Conservation (phyloP, 306 rosid species). For the Rubus idaeus region DNA sequence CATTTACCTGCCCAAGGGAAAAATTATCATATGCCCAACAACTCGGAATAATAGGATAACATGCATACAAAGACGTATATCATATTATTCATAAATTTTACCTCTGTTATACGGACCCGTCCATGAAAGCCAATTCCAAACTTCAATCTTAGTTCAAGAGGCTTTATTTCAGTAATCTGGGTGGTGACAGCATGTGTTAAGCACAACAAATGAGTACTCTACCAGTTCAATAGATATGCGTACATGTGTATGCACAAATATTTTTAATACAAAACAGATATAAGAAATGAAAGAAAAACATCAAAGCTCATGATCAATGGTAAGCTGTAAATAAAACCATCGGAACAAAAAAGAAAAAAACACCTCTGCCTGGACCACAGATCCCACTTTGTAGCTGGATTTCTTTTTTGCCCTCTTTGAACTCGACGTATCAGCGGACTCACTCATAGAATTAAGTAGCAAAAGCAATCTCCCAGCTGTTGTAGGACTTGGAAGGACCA, state of each 20-base stretch:
- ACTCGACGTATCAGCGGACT: conserved; percentile 50
- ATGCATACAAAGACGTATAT: background rate
- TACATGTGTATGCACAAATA: background rate
- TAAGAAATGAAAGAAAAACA: conserved; percentile 4
- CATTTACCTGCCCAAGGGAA: conserved; percentile 51
- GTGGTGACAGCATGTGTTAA: conserved; percentile 18
- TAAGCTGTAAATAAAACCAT: background rate
- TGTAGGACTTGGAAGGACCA: conserved; percentile 75
- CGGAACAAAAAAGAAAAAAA: background rate
- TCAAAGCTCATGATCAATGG: background rate
- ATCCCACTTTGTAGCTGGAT: conserved; percentile 69
- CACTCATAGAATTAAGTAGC: conserved; percentile 50
- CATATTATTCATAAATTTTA: conserved; percentile 20
- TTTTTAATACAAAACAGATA: background rate
- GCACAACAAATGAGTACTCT: conserved; percentile 22
- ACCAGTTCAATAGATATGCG: background rate
- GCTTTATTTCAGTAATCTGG: conserved; percentile 78
- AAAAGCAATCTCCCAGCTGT: conserved; percentile 72
- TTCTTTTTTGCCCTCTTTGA: conserved; percentile 77
- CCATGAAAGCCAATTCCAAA: conserved; percentile 79
- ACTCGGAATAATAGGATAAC: background rate
- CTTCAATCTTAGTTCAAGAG: conserved; percentile 77
- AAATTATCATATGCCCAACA: conserved; percentile 14
- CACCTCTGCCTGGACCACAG: conserved; percentile 95
- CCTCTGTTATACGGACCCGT: conserved; percentile 89